Conservation (phyloP, 1,284 basidiomycete genomes). For the Stereum hirsutum region DNA sequence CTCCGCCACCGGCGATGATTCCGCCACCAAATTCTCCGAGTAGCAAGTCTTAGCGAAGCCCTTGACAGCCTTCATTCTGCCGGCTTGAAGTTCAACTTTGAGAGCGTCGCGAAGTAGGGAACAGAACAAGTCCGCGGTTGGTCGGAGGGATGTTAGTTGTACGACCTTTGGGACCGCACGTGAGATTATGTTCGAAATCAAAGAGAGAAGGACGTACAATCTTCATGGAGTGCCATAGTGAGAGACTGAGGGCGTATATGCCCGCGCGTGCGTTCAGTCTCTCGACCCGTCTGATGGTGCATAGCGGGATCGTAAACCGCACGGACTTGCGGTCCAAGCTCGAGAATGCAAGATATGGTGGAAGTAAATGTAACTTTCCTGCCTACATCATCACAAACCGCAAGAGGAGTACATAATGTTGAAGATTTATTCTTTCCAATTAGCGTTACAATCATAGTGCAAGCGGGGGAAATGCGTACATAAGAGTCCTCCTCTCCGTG, state of each 20-base stretch:
- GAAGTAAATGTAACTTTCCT: slow-evolving; percentile 84
- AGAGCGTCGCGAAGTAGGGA: slow-evolving; percentile 83
- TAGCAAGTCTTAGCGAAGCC: slow-evolving; percentile 89
- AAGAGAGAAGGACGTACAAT: slow-evolving; percentile 50
- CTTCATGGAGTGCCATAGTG: slow-evolving; percentile 95
- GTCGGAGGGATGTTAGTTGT: slow-evolving; percentile 92
- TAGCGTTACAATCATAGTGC: slow-evolving; percentile 1
- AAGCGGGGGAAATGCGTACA: slow-evolving; percentile 43
- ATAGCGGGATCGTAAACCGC: slow-evolving; percentile 86
- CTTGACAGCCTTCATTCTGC: slow-evolving; percentile 92
- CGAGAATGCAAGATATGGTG: slow-evolving; percentile 87
- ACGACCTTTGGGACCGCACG: slow-evolving; percentile 54
- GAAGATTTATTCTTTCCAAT: not conserved
- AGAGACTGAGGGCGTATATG: slow-evolving; percentile 89
- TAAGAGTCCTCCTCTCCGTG: slow-evolving; percentile 87
- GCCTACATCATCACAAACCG: slow-evolving; percentile 41
- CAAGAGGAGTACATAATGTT: no score
- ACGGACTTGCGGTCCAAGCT: slow-evolving; percentile 91
- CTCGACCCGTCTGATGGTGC: slow-evolving; percentile 93
- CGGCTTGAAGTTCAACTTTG: slow-evolving; percentile 79
- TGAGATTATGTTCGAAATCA: not conserved
- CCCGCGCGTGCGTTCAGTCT: slow-evolving; percentile 86
- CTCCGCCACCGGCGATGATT: slow-evolving; percentile 41
- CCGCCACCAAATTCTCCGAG: slow-evolving; percentile 81
- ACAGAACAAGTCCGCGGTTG: slow-evolving; percentile 94